Base-by-base conservation (phyloP, 75 land plant species). In the Picea glauca region DNA sequence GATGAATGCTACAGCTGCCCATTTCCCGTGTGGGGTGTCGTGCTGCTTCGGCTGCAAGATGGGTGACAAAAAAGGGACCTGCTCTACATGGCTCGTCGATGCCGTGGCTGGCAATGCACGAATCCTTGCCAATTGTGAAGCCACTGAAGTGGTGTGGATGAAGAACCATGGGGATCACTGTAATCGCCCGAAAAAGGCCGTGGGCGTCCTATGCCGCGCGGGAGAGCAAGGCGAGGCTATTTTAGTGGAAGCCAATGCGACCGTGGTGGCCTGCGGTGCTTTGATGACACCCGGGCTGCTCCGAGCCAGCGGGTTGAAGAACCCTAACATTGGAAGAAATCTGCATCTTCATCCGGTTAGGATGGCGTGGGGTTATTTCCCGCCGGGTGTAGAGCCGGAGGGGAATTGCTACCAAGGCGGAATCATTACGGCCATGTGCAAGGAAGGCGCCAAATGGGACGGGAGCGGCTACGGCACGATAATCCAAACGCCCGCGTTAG, bases 311-410 rank as follows among this genome's bases (percentile, higher is more conserved):
- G 92, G 93, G 0, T 80, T 96, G 21, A 82, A 78, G 58, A 96
- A 96, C 59, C 75, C 79, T 0, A 80, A 90, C 81, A 90, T 96
- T 26, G 98, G 96, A 1, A 83, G 61, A 50, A 75, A 90, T 79
- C 81, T 96, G 23, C 94, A 91, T 58, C 81, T 93, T 35, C 98
- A 96, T 74, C 98, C 98, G 1, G 91, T 86, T 31, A 59, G 79
- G 56, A 85, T 90, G 88, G 81, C 86, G 38, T 96, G 98, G 98
- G 98, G 96, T 11, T 89, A 91, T 74, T 96, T 96, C 63, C 96
- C 98, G 0, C 62, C 72, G 13, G 85, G 83, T 1, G 30, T 18
- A 5, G 81, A 70, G 7, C 54, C 74, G 14, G 61, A 26, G 5
- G 91, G 90, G 17, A 80, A 78, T 38, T 82, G 86, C 86, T 93